A percentile compares a stretch with the other conserved stretches of the same genome.
phyloP scores from a whole-genome alignment of 805 yeast genomes.

The Metschnikowia baotianmanensis region DNA sequence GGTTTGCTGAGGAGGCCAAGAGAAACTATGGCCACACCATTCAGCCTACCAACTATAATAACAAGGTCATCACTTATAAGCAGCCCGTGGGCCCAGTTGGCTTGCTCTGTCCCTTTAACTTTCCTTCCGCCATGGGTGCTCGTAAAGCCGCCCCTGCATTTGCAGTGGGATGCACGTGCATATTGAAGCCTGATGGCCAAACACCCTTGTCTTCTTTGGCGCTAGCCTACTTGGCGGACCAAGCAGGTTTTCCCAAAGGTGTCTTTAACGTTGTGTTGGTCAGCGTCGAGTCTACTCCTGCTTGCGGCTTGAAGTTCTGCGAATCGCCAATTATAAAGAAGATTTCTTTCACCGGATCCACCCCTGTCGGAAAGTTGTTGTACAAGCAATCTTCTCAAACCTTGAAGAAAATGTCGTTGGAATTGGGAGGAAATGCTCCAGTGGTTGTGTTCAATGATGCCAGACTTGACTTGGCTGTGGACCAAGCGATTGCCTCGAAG shows the following conservation, averaged over 20 bases:
- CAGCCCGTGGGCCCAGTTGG: conserved; percentile 68
- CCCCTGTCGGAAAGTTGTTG: conserved; percentile 66
- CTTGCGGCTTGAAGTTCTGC: conserved; percentile 49
- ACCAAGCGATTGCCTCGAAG: conserved; percentile 64
- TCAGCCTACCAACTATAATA: conserved; percentile 50
- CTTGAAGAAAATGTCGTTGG: conserved; percentile 68
- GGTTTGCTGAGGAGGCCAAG: conserved; percentile 55
- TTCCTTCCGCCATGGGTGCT: conserved; percentile 66
- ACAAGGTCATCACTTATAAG: conserved; percentile 51
- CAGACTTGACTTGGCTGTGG: conserved; percentile 61
- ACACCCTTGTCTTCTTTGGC: conserved; percentile 63
- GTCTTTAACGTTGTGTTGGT: conserved; percentile 49
- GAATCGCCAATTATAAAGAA: conserved; percentile 57
- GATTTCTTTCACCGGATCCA: conserved; percentile 77
- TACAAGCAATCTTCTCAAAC: conserved; percentile 61
- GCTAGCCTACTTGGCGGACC: conserved; percentile 49
- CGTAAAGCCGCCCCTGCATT: conserved; percentile 64
- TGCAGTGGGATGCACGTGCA: conserved; percentile 63
- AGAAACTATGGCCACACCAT: conserved; percentile 55
- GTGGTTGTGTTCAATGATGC: conserved; percentile 75
- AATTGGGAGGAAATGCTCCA: conserved; percentile 82
- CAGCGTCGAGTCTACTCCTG: conserved; percentile 50
- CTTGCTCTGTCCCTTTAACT: conserved; percentile 64
- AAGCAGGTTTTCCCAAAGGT: conserved; percentile 64
- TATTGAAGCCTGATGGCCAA: conserved; percentile 59